Evolutionary conservation across 805 yeast genomes (phyloP), one percentile per base, ranked within the genome.

Genomic region (Jamesozyma lodderae): DNA sequence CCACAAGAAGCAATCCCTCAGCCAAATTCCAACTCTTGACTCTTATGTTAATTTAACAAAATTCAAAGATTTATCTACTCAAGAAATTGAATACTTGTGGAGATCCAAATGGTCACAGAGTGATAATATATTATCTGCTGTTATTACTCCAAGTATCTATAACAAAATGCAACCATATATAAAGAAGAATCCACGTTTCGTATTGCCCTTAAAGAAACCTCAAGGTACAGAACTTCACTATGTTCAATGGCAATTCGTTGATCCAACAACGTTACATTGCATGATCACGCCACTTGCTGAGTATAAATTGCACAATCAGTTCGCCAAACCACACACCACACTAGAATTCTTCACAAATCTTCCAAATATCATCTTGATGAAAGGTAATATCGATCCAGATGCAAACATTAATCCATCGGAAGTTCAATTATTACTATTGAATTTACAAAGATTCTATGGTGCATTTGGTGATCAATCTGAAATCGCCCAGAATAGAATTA

Each of bases 261-360:
- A 90, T 1, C 79, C 83, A 13, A 51, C 76, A 30, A 88, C 96
- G 2, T 69, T 84, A 1, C 96, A 92, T 63, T 85, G 94, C 55
- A 72, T 92, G 72, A 68, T 92, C 50, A 92, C 98, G 2, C 78
- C 96, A 0, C 70, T 92, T 46, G 88, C 92, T 1, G 97, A 92
- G 62, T 92, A 77, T 62, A 87, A 90, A 59, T 70, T 87, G 21
- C 96, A 90, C 55, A 76, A 75, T 40, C 96, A 90, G 55, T 92
- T 70, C 60, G 95, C 98, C 8, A 80, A 85, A 55, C 97, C 98
- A 1, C 97, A 92, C 60, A 86, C 96, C 0, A 84, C 95, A 0
- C 67, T 92, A 45, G 75, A 78, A 60, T 82, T 90, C 68, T 96
- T 90, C 63, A 75, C 79, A 31, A 96, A 92, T 40, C 63, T 90